phyloP scores from a whole-genome alignment of 2,329 filamentous ascomycete species.

The Lithohypha guttulata region DNA sequence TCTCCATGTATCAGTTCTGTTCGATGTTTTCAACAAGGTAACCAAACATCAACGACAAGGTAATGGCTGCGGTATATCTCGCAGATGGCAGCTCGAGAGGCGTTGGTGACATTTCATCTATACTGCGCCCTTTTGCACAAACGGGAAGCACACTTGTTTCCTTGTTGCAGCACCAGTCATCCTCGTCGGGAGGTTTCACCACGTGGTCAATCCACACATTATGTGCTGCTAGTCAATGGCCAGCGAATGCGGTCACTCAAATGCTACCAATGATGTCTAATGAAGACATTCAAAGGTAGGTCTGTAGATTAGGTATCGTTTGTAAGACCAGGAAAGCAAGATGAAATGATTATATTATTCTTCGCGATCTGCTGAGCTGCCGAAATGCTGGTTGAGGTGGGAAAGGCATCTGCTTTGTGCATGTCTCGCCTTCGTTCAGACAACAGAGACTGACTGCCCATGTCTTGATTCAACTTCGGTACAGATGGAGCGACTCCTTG shows the following conservation, averaged over 20 bases:
- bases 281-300: conserved; percentile 10
- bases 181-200: too few species aligned
- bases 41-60: conserved; percentile 1
- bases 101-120: neutral
- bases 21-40: conserved; percentile 3
- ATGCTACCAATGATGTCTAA: conserved; percentile 9
- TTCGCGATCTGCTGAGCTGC: neutral
- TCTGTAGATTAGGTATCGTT: conserved; percentile 7
- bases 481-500: too few species aligned
- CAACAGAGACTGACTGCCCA: too few species aligned
- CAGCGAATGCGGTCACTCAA: too few species aligned
- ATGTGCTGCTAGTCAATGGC: too few species aligned
- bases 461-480: too few species aligned
- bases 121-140: neutral
- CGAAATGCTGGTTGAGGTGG: too few species aligned
- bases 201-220: too few species aligned
- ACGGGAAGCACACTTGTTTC: neutral
- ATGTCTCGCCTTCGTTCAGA: too few species aligned
- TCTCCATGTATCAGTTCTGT: conserved; percentile 8
- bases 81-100: too few species aligned
- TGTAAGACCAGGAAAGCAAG: neutral
- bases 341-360: neutral
- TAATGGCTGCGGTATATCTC: conserved; percentile 2
- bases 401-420: too few species aligned
- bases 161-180: too few species aligned